These are phyloP conservation scores for Hebeloma cylindrosporum DNA, from an alignment of 768 basidiomycete species.

Conservation along the genomic window DNA sequence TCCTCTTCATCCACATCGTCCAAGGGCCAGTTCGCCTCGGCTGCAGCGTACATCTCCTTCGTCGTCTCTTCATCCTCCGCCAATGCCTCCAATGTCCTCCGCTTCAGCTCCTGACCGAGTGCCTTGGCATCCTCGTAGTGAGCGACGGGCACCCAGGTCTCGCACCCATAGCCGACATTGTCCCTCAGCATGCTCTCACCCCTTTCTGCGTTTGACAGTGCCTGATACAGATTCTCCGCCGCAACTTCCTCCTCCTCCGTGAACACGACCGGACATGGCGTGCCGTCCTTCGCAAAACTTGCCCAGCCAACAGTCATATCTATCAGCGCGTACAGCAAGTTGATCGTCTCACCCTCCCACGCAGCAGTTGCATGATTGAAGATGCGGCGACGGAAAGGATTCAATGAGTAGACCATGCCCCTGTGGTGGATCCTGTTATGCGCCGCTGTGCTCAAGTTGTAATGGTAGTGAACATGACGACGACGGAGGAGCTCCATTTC, in stretches of 20 bases:
- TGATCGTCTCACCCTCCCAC: constrained; percentile 37
- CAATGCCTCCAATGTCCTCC: constrained; percentile 18
- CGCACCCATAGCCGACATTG: constrained; percentile 20
- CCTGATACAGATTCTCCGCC: constrained; percentile 27
- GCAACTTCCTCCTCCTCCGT: constrained; percentile 24
- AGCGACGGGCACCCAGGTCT: constrained; percentile 33
- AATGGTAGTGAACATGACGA: constrained; percentile 52
- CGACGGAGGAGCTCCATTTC: constrained; percentile 38
- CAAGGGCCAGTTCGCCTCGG: constrained; percentile 35
- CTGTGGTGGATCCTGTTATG: constrained; percentile 31
- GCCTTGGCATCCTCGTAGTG: constrained; percentile 31
- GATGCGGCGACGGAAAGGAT: constrained; percentile 26
- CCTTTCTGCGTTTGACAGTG: constrained; percentile 16
- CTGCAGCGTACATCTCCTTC: constrained; percentile 30
- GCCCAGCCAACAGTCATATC: constrained; percentile 26
- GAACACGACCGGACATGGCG: constrained; percentile 33
- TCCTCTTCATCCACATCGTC: constrained; percentile 41
- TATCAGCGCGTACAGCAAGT: constrained; percentile 29
- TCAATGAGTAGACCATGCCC: constrained; percentile 22
- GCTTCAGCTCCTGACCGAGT: constrained; percentile 22
- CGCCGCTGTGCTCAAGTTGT: constrained; percentile 42
- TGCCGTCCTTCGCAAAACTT: constrained; percentile 21
- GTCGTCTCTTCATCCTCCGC: constrained; percentile 9
- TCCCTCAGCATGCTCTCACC: constrained; percentile 19
- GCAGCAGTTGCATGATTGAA: constrained; percentile 26